Base-by-base conservation (phyloP, 495 filamentous ascomycete genomes). In the Penicillium psychrofluorescens region DNA sequence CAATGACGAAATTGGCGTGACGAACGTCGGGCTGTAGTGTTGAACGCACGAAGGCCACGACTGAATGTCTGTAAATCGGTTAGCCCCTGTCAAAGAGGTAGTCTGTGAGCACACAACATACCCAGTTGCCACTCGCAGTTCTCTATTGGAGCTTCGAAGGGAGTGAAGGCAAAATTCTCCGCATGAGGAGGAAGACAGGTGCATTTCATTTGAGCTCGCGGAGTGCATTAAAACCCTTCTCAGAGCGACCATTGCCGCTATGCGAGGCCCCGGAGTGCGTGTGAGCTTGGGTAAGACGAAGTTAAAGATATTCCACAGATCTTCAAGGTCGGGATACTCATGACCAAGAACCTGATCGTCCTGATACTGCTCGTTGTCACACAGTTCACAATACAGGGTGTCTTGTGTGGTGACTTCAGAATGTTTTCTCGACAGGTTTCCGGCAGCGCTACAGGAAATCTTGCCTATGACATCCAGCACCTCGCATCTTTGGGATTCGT, bases 131-230 rank as follows among this genome's bases (percentile, higher is more conserved):
- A 95, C 75, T 10, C 92, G 82, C 39, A 97, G 68, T 55, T 97
- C 92, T 56, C 92, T 79, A 15, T 85, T 62, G 7, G 90, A 91
- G 57, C 90, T 95, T 38, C 79, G 77, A 14, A 95, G 66, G 2
- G 85, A 88, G 44, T 81, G 75, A 2, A 97, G 60, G 55, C 88
- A 92, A 74, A 86, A 89, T 54, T 88, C 80, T 0, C 88, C 90
- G 35, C 85, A 67, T 1, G 61, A 46, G 7, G 85, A 88, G 6
- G 55, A 67, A 33, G 78, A 74, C 4, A 96, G 63, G 47, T 89
- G 78, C 44, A 91, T 63, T 44, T 85, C 70, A 9, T 67, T 62
- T 7, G 63, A 36, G 43, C 73, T 66, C 2, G 62, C 58, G 0
- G 78, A 79, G 63, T 94, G 88, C 37, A 72, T 73, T 13, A 85